phyloP scores from a whole-genome alignment of 441 rosid genomes.

The Geranium incanum region DNA sequence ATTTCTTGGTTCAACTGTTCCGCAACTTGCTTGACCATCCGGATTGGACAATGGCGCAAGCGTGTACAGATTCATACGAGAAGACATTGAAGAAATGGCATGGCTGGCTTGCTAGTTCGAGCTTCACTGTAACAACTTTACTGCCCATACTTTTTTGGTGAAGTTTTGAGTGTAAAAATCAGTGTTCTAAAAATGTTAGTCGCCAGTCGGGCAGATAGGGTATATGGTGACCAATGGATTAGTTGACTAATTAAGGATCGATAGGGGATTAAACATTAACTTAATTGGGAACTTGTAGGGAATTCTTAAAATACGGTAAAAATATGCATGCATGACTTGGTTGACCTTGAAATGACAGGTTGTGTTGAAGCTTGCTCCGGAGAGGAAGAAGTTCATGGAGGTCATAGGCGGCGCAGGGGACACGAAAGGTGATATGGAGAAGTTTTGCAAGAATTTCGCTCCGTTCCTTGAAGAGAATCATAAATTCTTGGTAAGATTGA shows the following conservation, averaged over 20 bases:
- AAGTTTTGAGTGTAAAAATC: too few relatives aligned
- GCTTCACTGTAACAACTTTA: conserved; percentile 48
- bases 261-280: background rate
- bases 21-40: conserved; percentile 65
- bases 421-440: conserved; percentile 64
- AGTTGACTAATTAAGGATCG: too few relatives aligned
- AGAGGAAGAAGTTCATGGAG: conserved; percentile 92
- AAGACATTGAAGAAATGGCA: conserved; percentile 83
- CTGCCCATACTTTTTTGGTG: background rate
- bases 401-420: conserved; percentile 74
- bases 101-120: conserved; percentile 87
- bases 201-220: too few relatives aligned
- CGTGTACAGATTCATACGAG: conserved; percentile 60
- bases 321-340: background rate
- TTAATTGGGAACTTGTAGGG: background rate
- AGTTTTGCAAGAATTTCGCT: conserved; percentile 62
- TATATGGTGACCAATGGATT: too few relatives aligned
- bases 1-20: conserved; percentile 76
- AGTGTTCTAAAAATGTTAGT: too few relatives aligned
- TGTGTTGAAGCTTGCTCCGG: conserved; percentile 90
- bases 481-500: conserved; percentile 63
- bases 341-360: conserved; percentile 37
- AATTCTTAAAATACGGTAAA: too few relatives aligned
- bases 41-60: conserved; percentile 85
- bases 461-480: conserved; percentile 79